Evolutionary conservation across 306 rosid species (phyloP), one percentile per base, ranked within the genome.

Genomic region (Quercus berberidifolia): DNA sequence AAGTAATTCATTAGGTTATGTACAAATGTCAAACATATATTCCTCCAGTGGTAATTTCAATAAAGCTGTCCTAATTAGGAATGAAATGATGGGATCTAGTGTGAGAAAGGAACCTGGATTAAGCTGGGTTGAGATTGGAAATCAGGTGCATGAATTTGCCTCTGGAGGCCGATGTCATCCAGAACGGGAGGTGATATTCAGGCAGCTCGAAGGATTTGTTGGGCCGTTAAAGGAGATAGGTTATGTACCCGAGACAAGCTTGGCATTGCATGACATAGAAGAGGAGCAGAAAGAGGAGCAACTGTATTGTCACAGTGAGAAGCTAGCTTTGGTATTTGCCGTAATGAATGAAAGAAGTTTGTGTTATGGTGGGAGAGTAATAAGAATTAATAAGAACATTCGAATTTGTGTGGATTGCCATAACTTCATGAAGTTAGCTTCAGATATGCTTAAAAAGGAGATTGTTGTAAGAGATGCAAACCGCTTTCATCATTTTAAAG

Each of bases 401-500:
- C 92, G 94, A 55, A 91, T 94, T 62, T 94, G 99, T 69, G 95
- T 91, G 49, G 97, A 92, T 72, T 94, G 99, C 85, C 97, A 92
- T 68, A 88, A 89, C 81, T 94, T 94, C 85, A 94, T 94, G 95
- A 92, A 91, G 79, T 78, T 92, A 77, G 89, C 94, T 15, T 91
- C 99, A 63, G 74, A 78, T 79, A 81, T 83, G 20, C 81, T 87
- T 71, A 81, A 83, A 63, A 91, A 88, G 86, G 93, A 88, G 84
- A 94, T 92, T 76, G 77, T 91, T 76, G 90, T 94, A 64, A 91
- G 98, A 87, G 98, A 94, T 83, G 88, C 97, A 26, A 94, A 89
- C 80, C 97, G 97, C 9, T 94, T 94, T 83, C 97, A 94, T 83
- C 94, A 84, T 76, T 94, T 92, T 80, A 87, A 83, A 71, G 52